Evolutionary conservation across 2,329 filamentous ascomycete genomes (phyloP), one percentile per base, ranked within the genome.

Genomic region (Trichocomaceae sp.): DNA sequence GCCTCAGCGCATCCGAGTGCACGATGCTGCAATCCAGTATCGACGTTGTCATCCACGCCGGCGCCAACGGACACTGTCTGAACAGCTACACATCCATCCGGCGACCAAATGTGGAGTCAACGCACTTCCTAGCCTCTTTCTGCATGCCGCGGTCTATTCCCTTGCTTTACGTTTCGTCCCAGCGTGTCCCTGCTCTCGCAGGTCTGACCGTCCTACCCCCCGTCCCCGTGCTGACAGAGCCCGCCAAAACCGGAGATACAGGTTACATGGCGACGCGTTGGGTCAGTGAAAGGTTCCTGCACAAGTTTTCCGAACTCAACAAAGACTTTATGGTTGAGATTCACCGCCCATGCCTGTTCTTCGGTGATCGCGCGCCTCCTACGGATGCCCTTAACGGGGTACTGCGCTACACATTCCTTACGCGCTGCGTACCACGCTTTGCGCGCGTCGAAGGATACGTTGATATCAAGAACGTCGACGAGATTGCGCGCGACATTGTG

Each of bases 1-100:
- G 77, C 0, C 67, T 79, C 17, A 60, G 60, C 1, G 55, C 69
- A 20, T 58, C 58, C 1, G 62, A 71, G 19, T 60, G 66, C 12
- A 15, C 49, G 2, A 23, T 23, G 1, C 59, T 80, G 1, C 63
- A 64, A 19, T 23, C 42, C 5, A 47, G 60, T 4, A 69, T 66
- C 1, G 70, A 78, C 59, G 62, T 77, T 3, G 75, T 85, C 50
- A 77, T 86, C 26, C 84, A 82, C 63, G 72, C 68, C 50, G 79
- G 75, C 3, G 75, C 76, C 22, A 69, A 72, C 17, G 57, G 61
- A 9, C 65, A 62, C 0, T 66, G 61, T 50, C 49, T 62, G 49
- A 63, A 70, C 22, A 61, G 47, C 10, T 72, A 72, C 57, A 47
- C 53, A 5, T 49, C 52, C 1, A 57, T 72, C 1, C 60, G 61